Evolutionary conservation across 495 filamentous ascomycete genomes (phyloP).

Genomic region (Astrothelium macrocarpum): DNA sequence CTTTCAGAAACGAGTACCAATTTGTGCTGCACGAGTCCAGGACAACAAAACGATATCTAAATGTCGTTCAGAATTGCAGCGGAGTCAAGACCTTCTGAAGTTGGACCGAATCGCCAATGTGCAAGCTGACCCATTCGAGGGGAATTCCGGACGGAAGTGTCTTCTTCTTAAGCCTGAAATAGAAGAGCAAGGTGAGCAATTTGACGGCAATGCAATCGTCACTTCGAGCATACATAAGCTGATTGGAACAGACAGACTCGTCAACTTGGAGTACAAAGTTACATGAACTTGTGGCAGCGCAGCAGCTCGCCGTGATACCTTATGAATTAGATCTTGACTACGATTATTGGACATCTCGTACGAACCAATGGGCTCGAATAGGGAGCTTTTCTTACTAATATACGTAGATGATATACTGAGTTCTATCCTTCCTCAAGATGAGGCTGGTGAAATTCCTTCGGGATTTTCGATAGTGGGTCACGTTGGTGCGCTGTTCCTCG

Average conservation of each 20-base stretch:
- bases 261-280: slow-evolving; percentile 64
- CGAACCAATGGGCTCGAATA: slow-evolving; percentile 11
- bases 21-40: slow-evolving; percentile 69
- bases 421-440: slow-evolving; percentile 61
- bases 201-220: background rate
- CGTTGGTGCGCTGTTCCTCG: slow-evolving; percentile 47
- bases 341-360: slow-evolving; percentile 76
- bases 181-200: slow-evolving; percentile 51
- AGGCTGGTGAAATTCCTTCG: slow-evolving; percentile 66
- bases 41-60: slow-evolving; percentile 60
- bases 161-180: slow-evolving; percentile 64
- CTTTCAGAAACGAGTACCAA: slow-evolving; percentile 63
- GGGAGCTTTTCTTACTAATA: background rate
- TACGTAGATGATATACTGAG: slow-evolving; percentile 66
- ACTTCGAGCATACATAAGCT: background rate
- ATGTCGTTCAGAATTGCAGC: slow-evolving; percentile 50
- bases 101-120: slow-evolving; percentile 49
- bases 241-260: slow-evolving; percentile 44
- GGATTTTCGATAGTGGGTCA: slow-evolving; percentile 85
- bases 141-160: slow-evolving; percentile 52
- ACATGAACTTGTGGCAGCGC: slow-evolving; percentile 54
- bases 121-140: slow-evolving; percentile 39
- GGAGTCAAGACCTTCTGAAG: slow-evolving; percentile 49
- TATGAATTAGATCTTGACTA: slow-evolving; percentile 73
- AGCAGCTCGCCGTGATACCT: slow-evolving; percentile 57